phyloP scores from a whole-genome alignment of 192 early-diverging fungal species.

The Obelidium mucronatum region DNA sequence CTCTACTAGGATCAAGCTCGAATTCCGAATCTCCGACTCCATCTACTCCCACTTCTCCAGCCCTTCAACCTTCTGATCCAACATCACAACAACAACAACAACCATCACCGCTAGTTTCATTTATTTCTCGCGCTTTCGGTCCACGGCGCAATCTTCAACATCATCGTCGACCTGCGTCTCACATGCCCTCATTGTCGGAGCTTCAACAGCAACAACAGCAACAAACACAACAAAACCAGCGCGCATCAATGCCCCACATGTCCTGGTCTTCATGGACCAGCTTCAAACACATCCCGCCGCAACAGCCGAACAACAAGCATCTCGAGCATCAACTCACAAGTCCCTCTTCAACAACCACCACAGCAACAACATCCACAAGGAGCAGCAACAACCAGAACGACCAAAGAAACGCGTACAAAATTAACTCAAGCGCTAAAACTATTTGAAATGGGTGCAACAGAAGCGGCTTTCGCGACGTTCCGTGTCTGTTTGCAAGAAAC shows the following conservation, averaged over 20 bases:
- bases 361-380: background rate
- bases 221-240: background rate
- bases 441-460: conserved; percentile 34
- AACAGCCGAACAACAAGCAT: background rate
- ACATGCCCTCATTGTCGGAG: background rate
- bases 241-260: conserved; percentile 31
- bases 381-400: background rate
- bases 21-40: background rate
- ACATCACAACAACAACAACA: conserved; percentile 34
- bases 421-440: background rate
- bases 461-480: conserved; percentile 29
- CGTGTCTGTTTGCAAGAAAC: background rate
- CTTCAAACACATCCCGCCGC: background rate
- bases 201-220: background rate
- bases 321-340: background rate
- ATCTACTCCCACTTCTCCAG: background rate
- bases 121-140: conserved; percentile 70
- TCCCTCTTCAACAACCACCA: background rate
- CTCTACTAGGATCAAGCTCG: background rate
- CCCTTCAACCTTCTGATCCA: conserved; percentile 24
- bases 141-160: conserved; percentile 27
- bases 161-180: conserved; percentile 1
- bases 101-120: conserved; percentile 61
- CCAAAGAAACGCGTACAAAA: background rate
- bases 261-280: conserved; percentile 44